Evolutionary conservation across 2,329 filamentous ascomycete genomes (phyloP).

Genomic region (Clarireedia homoeocarpa): DNA sequence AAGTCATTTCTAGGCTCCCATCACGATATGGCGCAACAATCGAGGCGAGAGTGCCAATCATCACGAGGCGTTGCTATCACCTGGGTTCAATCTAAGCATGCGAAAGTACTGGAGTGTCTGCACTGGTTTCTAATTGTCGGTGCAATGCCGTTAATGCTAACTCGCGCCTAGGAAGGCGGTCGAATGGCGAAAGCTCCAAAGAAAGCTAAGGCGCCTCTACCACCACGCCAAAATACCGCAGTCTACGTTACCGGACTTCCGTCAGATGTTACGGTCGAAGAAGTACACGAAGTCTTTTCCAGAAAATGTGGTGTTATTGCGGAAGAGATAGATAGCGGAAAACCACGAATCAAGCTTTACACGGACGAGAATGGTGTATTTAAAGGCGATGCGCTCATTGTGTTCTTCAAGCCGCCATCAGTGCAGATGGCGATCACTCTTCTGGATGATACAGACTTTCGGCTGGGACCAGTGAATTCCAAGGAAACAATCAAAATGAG

Average conservation of each 20-base stretch:
- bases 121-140: not conserved
- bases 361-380: constrained; percentile 71
- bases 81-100: not conserved
- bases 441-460: constrained; percentile 75
- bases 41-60: no score
- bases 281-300: constrained; percentile 78
- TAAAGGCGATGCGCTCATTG: constrained; percentile 87
- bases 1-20: constrained; percentile 21
- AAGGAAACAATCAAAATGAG: constrained; percentile 55
- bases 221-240: constrained; percentile 65
- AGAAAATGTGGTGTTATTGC: constrained; percentile 83
- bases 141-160: constrained; percentile 11
- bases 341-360: constrained; percentile 90
- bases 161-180: constrained; percentile 23
- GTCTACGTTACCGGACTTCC: constrained; percentile 89
- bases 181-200: constrained; percentile 28
- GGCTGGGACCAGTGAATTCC: constrained; percentile 44
- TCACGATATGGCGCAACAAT: not conserved
- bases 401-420: constrained; percentile 94
- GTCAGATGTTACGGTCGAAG: constrained; percentile 65
- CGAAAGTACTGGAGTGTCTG: not conserved
- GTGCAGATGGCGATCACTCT: constrained; percentile 77
- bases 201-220: constrained; percentile 29
- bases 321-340: constrained; percentile 84
- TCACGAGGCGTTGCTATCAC: not conserved